Evolutionary conservation across 2,329 filamentous ascomycete genomes (phyloP).

Genomic region (Alternaria gansuensis): DNA sequence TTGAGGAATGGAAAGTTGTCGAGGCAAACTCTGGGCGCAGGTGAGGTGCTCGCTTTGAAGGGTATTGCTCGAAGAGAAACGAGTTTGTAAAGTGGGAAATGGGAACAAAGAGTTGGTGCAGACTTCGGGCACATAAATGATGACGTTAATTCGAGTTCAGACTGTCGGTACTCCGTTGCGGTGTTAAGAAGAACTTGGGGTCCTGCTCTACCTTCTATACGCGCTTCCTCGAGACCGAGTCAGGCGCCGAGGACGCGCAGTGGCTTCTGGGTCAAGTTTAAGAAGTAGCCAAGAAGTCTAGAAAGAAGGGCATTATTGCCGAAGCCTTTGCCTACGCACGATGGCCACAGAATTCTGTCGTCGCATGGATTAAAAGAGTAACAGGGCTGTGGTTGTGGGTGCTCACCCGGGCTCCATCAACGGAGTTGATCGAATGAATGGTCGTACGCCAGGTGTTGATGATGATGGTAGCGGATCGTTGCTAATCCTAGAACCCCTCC

Average conservation of each 20-base stretch:
- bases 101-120: too few relatives aligned
- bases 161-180: not conserved
- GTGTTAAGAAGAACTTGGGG: not conserved
- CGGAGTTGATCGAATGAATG: not conserved
- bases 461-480: conserved; percentile 92
- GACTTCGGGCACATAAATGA: not conserved
- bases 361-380: conserved; percentile 87
- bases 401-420: conserved; percentile 70
- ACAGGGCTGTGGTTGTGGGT: conserved; percentile 84
- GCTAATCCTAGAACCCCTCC: conserved; percentile 89
- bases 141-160: not conserved
- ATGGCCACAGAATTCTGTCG: conserved; percentile 76
- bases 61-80: too few relatives aligned
- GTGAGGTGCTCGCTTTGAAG: not conserved
- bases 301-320: not conserved
- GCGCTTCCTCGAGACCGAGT: conserved; percentile 35
- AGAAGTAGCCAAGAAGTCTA: conserved; percentile 72
- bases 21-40: not conserved
- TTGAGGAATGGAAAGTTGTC: conserved; percentile 2
- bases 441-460: conserved; percentile 81
- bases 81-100: not conserved
- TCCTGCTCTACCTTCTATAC: conserved; percentile 36
- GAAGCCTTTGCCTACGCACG: not conserved
- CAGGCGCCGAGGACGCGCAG: conserved; percentile 79
- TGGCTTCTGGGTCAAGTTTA: conserved; percentile 83